Evolutionary conservation across 441 rosid species (phyloP).

Genomic region (Theobroma grandiflorum): DNA sequence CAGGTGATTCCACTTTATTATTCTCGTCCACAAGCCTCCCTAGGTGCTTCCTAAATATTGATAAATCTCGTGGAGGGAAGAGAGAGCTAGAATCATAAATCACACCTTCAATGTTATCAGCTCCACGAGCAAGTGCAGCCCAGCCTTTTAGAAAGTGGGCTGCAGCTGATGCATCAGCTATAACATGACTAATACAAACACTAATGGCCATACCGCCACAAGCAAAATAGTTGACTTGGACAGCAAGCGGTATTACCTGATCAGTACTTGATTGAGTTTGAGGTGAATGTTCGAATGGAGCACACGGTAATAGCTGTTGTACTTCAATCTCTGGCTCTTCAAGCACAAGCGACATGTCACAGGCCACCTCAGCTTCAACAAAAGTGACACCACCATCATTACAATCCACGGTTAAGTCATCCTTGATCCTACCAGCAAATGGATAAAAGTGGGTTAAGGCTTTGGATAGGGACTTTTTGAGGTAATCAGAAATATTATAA

Average conservation of each 20-base stretch:
- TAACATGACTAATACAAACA: constrained; percentile 20
- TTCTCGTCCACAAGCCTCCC: background rate
- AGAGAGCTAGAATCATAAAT: constrained; percentile 27
- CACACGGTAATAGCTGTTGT: constrained; percentile 21
- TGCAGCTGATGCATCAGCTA: constrained; percentile 31
- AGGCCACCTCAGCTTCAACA: constrained; percentile 23
- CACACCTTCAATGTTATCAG: background rate
- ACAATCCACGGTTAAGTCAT: constrained; percentile 26
- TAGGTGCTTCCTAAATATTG: no score
- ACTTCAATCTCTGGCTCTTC: constrained; percentile 17
- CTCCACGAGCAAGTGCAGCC: constrained; percentile 18
- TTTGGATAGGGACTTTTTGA: constrained; percentile 24
- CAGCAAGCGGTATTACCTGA: background rate
- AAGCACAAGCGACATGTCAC: constrained; percentile 8
- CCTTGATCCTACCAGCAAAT: constrained; percentile 29
- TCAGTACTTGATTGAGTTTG: background rate
- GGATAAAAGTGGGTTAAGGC: constrained; percentile 36
- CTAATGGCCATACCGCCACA: constrained; percentile 41
- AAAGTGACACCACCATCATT: constrained; percentile 36
- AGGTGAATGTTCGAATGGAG: background rate
- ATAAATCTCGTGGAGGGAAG: constrained; percentile 30
- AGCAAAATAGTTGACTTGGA: constrained; percentile 27
- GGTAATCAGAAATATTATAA: background rate
- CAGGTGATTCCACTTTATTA: background rate
- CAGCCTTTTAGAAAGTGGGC: constrained; percentile 26